A percentile compares a stretch with the other conserved stretches of the same genome.
Evolutionary conservation across 441 rosid species (phyloP).

Genomic region (Pelargonium citronellum): DNA sequence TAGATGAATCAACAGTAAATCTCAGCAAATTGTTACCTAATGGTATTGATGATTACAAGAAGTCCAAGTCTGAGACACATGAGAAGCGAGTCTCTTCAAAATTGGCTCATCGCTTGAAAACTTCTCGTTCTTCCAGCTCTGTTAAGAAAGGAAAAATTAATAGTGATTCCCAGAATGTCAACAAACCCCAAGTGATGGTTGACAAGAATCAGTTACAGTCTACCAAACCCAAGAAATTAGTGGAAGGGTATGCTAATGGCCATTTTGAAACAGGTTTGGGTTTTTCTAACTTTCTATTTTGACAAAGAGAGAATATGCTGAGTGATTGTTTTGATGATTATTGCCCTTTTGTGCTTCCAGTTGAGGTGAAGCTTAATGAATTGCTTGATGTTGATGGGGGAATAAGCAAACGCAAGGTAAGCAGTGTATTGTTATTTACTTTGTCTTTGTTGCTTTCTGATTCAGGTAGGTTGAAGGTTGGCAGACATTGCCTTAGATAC

Average conservation of each 20-base stretch:
- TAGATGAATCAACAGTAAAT: constrained; percentile 23
- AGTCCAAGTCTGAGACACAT: constrained; percentile 33
- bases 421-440: constrained; percentile 19
- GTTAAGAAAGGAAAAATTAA: constrained; percentile 52
- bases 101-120: constrained; percentile 53
- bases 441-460: not conserved
- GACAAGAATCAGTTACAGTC: constrained; percentile 45
- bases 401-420: constrained; percentile 86
- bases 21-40: constrained; percentile 37
- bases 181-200: constrained; percentile 46
- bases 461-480: constrained; percentile 1
- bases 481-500: not conserved
- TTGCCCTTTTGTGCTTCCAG: constrained; percentile 40
- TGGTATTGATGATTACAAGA: constrained; percentile 30
- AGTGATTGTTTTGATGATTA: constrained; percentile 13
- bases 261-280: constrained; percentile 72
- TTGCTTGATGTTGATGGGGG: constrained; percentile 93
- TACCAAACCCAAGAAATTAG: constrained; percentile 51
- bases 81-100: constrained; percentile 47
- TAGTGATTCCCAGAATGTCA: constrained; percentile 34
- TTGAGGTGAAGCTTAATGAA: constrained; percentile 93
- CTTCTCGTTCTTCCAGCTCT: constrained; percentile 44
- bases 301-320: not conserved
- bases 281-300: constrained; percentile 15
- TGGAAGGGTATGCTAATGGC: constrained; percentile 51